Evolutionary conservation across 768 basidiomycete species (phyloP).

Genomic region (Suillus hirtellus): DNA sequence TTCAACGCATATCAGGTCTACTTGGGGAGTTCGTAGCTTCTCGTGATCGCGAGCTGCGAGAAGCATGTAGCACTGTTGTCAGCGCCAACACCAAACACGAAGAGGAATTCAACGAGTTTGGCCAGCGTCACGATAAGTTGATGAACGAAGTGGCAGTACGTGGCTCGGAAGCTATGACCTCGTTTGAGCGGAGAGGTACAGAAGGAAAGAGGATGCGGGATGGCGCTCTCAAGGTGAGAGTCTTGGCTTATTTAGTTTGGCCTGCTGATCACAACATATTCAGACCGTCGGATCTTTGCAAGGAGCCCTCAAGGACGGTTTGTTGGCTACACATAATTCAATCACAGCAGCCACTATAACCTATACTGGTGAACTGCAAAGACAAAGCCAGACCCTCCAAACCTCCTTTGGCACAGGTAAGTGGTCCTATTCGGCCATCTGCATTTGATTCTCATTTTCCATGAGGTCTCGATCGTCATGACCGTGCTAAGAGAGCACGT

Average conservation of each 20-base stretch:
- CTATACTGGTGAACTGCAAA: constrained; percentile 54
- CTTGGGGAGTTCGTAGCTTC: constrained; percentile 69
- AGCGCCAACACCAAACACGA: constrained; percentile 58
- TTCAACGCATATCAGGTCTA: constrained; percentile 73
- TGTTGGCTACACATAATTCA: constrained; percentile 46
- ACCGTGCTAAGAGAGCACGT: constrained; percentile 66
- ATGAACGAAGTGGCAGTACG: constrained; percentile 42
- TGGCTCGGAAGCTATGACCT: constrained; percentile 42
- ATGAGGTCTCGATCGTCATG: constrained; percentile 61
- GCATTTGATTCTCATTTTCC: neutral
- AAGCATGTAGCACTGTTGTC: constrained; percentile 53
- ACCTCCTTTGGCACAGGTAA: constrained; percentile 36
- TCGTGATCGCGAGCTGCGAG: constrained; percentile 64
- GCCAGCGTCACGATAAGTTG: constrained; percentile 48
- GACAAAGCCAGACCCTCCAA: constrained; percentile 45
- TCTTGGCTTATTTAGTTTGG: neutral
- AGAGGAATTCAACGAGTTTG: constrained; percentile 47
- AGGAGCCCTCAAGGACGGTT: constrained; percentile 40
- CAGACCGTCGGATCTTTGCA: constrained; percentile 46
- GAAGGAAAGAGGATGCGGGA: constrained; percentile 59
- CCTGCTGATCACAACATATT: constrained; percentile 17
- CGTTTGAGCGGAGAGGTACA: constrained; percentile 45
- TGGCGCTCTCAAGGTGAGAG: constrained; percentile 55
- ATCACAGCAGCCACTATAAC: constrained; percentile 47
- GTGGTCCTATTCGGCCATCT: constrained; percentile 11